Conservation (phyloP, 768 basidiomycete genomes). For the Termitomyces sp. region DNA sequence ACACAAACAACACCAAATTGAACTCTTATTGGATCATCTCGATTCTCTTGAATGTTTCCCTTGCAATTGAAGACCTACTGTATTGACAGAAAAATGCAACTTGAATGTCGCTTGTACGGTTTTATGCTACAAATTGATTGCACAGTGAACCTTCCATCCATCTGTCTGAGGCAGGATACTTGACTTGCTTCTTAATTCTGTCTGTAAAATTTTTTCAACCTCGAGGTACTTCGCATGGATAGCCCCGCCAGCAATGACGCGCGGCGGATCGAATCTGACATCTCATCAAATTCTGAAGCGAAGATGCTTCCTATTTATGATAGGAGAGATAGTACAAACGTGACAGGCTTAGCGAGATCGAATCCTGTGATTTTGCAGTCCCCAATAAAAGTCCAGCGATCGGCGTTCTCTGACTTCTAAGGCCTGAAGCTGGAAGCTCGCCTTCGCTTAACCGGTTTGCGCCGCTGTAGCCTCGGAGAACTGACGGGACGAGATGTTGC, state of each 20-base stretch:
- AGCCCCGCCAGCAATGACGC: neutral
- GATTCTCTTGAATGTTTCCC: neutral
- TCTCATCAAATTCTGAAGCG: neutral
- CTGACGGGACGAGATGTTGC: too few species aligned
- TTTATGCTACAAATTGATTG: neutral
- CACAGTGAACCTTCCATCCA: neutral
- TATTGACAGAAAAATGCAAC: neutral
- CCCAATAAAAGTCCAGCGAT: neutral
- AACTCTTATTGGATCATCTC: neutral
- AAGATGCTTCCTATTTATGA: too few species aligned
- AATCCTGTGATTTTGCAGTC: neutral
- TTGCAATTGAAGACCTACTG: neutral
- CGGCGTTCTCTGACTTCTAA: slow-evolving; percentile 11
- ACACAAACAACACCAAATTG: neutral
- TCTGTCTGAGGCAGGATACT: neutral
- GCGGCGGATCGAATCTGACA: neutral
- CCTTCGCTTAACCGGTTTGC: neutral
- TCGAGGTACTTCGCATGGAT: neutral
- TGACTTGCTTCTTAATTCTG: neutral
- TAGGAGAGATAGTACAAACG: neutral
- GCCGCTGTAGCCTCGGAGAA: neutral
- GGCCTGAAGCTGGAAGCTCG: neutral
- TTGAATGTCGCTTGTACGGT: neutral
- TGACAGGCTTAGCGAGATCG: too few species aligned
- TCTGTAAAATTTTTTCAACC: neutral